Conservation (phyloP, 192 early-diverging fungal species). For the Paraglomus occultum region DNA sequence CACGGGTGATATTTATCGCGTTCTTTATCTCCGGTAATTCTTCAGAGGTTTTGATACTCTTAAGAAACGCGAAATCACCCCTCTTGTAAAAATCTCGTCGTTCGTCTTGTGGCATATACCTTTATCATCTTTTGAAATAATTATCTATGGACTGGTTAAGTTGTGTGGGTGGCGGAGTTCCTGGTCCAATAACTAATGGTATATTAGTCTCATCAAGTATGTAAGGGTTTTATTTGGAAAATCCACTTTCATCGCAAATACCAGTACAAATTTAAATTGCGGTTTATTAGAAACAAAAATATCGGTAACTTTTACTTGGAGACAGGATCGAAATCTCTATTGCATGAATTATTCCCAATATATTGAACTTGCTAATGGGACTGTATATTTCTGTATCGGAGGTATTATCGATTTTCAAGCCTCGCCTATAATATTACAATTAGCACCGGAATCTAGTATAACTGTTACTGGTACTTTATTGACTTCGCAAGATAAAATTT, state of each 20-base stretch:
- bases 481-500: not conserved
- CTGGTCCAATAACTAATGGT: conserved; percentile 19
- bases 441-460: not conserved
- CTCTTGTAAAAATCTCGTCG: no score
- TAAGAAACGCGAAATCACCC: no score
- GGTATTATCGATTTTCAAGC: conserved; percentile 8
- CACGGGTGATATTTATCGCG: no score
- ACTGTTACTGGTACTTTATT: conserved; percentile 7
- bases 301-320: conserved; percentile 14
- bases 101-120: conserved; percentile 3
- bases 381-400: conserved; percentile 11
- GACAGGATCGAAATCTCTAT: conserved; percentile 5
- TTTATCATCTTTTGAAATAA: conserved; percentile 19
- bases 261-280: conserved; percentile 11
- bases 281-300: conserved; percentile 6
- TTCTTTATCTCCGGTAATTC: no score
- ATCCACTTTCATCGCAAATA: conserved; percentile 9
- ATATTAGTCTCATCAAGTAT: not conserved
- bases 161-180: not conserved
- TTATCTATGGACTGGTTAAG: not conserved
- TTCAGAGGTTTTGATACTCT: no score
- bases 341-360: conserved; percentile 10
- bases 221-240: not conserved
- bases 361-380: conserved; percentile 4
- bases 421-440: conserved; percentile 18